Evolutionary conservation across 441 rosid species (phyloP).

Genomic region (Adansonia madagascariensis): DNA sequence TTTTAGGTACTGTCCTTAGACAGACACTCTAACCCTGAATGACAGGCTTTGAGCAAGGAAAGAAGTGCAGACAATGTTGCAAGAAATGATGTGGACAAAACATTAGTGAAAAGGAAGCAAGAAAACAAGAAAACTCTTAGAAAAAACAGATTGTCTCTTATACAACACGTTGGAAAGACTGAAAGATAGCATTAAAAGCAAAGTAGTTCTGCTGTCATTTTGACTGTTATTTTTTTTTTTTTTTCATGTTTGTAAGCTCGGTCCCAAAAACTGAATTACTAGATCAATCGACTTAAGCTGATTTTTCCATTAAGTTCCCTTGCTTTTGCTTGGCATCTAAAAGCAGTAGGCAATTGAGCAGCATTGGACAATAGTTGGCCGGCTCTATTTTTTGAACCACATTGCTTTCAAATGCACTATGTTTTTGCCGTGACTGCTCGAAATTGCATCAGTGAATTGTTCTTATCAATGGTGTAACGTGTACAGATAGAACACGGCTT

Average conservation of each 20-base stretch:
- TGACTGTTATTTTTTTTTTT: background rate
- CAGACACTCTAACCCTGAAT: background rate
- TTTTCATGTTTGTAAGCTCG: background rate
- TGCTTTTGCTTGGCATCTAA: background rate
- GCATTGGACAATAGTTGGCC: background rate
- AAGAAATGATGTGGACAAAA: background rate
- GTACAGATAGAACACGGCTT: background rate
- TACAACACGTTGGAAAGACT: constrained; percentile 3
- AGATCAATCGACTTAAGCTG: background rate
- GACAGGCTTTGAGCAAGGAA: background rate
- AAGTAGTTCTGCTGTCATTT: constrained; percentile 4
- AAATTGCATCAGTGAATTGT: background rate
- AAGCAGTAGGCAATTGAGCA: background rate
- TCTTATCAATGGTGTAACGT: background rate
- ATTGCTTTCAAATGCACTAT: background rate
- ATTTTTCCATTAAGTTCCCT: background rate
- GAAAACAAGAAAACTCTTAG: background rate
- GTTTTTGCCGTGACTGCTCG: background rate
- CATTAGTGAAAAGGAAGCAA: background rate
- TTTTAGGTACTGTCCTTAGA: background rate
- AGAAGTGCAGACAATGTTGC: constrained; percentile 9
- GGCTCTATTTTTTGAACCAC: background rate
- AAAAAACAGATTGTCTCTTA: background rate
- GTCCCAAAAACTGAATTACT: background rate
- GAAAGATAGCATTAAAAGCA: constrained; percentile 4